A percentile compares a stretch with the other conserved stretches of the same genome.
These are phyloP conservation scores for Neostapfia colusana DNA, from an alignment of 176 grass and related monocot species.

Conservation along the genomic window DNA sequence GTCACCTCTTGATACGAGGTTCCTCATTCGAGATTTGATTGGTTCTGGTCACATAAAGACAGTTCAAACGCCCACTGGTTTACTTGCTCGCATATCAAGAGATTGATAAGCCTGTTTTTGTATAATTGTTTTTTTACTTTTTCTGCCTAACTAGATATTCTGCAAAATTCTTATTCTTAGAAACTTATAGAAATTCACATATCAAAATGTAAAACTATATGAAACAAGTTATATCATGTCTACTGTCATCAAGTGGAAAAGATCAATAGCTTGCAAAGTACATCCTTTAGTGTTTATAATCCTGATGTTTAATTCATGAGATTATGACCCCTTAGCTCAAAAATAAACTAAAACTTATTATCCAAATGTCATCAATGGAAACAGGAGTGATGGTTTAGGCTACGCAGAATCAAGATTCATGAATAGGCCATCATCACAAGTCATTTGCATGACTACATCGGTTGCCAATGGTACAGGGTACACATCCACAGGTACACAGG, in stretches of 20 bases:
- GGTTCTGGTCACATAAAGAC: conserved; percentile 79
- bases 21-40: conserved; percentile 75
- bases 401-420: no score
- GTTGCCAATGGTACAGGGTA: not conserved
- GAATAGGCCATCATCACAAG: no score
- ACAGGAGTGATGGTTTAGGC: no score
- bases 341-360: no score
- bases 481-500: not conserved
- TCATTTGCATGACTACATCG: conserved; percentile 33
- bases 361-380: no score
- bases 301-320: no score
- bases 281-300: no score
- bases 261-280: no score
- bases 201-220: not conserved
- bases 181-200: not conserved
- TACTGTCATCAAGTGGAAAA: no score
- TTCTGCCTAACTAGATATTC: not conserved
- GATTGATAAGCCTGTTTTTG: conserved; percentile 35
- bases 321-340: no score
- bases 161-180: not conserved
- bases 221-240: not conserved
- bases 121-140: not conserved
- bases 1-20: conserved; percentile 68
- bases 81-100: conserved; percentile 69
- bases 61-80: conserved; percentile 61